phyloP scores from a whole-genome alignment of 192 early-diverging fungal species.

The Phlyctochytrium planicorne region DNA sequence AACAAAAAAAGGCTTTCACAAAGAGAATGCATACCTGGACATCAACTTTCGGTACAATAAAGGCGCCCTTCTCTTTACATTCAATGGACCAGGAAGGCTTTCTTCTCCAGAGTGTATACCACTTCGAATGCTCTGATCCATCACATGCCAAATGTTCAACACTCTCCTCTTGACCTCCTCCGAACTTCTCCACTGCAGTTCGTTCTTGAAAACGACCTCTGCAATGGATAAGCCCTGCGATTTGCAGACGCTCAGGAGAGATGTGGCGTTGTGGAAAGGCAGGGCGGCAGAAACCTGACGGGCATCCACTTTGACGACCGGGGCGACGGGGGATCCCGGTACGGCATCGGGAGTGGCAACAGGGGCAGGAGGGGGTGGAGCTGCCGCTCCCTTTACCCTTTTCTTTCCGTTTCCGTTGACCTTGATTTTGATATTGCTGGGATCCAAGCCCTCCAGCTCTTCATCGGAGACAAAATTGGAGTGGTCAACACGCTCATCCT shows the following conservation, averaged over 20 bases:
- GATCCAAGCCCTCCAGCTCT: background rate
- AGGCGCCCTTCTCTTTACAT: conserved; percentile 82
- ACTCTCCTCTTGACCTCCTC: conserved; percentile 76
- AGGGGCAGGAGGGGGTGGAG: conserved; percentile 35
- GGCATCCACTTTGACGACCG: background rate
- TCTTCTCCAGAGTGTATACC: conserved; percentile 40
- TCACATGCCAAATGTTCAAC: conserved; percentile 85
- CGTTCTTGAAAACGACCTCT: conserved; percentile 94
- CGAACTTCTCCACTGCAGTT: conserved; percentile 83
- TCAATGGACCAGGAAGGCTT: conserved; percentile 78
- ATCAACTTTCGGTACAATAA: conserved; percentile 82
- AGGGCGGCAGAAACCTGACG: conserved; percentile 61
- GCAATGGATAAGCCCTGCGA: conserved; percentile 86
- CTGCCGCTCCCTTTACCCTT: conserved; percentile 1
- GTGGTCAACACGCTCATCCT: conserved; percentile 40
- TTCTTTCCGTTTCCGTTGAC: background rate
- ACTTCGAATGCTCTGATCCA: conserved; percentile 73
- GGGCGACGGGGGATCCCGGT: conserved; percentile 9
- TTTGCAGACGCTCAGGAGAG: conserved; percentile 77
- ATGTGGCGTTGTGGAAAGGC: conserved; percentile 79
- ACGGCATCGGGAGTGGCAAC: conserved; percentile 6
- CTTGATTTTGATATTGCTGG: background rate
- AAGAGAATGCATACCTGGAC: conserved; percentile 49
- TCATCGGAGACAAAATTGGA: conserved; percentile 29
- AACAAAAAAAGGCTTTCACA: background rate